Evolutionary conservation across 345 rosid species (phyloP), one percentile per base, ranked within the genome.

Genomic region (Citrus maxima): DNA sequence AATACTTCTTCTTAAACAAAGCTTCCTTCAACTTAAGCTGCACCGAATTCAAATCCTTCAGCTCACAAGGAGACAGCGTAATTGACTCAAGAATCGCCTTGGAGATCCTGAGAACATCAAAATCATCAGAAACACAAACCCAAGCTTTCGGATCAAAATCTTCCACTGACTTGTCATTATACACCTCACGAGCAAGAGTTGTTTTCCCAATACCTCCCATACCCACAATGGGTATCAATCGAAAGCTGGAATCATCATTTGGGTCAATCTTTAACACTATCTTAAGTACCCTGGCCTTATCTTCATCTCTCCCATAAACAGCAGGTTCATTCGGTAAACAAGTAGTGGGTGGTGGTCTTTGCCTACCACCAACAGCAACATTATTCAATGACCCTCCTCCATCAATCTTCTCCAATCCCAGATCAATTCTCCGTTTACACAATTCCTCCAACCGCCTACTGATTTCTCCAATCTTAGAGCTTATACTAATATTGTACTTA

Each of bases 121-220:
- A 77, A 21, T 51, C 63, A 1, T 81, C 75, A 0, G 84, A 77
- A 6, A 81, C 78, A 3, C 84, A 81, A 2, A 81, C 65, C 84
- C 84, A 77, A 9, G 74, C 64, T 72, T 42, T 72, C 27, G 13
- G 14, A 2, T 67, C 58, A 63, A 81, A 81, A 73, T 67, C 25
- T 34, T 18, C 42, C 54, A 67, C 64, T 2, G 46, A 56, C 38
- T 14, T 54, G 21, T 59, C 75, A 35, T 72, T 67, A 66, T 72
- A 77, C 22, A 73, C 78, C 22, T 34, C 13, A 25, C 32, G 80
- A 42, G 84, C 75, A 5, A 81, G 78, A 10, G 75, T 67, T 2
- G 84, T 81, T 61, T 81, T 81, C 0, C 84, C 84, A 2, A 81
- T 25, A 2, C 84, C 80, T 13, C 80, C 80, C 84, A 72, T 72